Base-by-base conservation (phyloP, 495 filamentous ascomycete genomes). In the Penicillium odoratum region DNA sequence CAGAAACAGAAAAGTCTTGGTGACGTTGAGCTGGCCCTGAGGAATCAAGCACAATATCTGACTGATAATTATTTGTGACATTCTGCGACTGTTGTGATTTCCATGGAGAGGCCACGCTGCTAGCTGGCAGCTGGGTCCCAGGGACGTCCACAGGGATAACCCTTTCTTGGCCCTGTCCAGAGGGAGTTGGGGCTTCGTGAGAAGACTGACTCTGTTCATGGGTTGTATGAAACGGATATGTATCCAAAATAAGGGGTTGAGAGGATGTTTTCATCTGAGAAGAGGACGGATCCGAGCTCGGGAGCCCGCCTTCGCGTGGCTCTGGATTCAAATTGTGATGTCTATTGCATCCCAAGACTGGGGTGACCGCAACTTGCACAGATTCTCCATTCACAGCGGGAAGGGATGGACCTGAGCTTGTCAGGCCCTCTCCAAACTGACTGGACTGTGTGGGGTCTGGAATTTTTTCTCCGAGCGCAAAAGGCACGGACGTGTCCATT, bases 401-500 rank as follows among this genome's bases (percentile, higher is more conserved):
- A 26, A 72, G 67, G 4, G 67, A 65, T 18, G 57, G 58, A 5
- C 55, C 70, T 7, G 67, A 70, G 45, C 67, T 71, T 28, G 46
- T 59, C 10, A 63, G 30, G 13, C 62, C 66, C 28, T 61, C 57
- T 33, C 68, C 72, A 9, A 46, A 34, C 36, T 75, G 74, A 54
- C 61, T 72, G 53, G 55, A 55, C 28, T 67, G 58, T 34, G 65
- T 52, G 29, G 48, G 53, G 47, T 68, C 59, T 53, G 72, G 70
- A 13, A 64, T 57, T 33, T 48, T 63, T 51, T 54, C 70, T 18
- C 67, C 71, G 13, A 85, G 69, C 5, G 81, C 77, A 51, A 70
- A 69, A 26, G 83, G 84, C 5, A 82, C 67, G 64, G 76, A 74
- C 13, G 80, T 63, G 45, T 85, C 82, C 65, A 86, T 76, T n/a